Evolutionary conservation across 768 basidiomycete genomes (phyloP).

Genomic region (Pleurotus giganteus): DNA sequence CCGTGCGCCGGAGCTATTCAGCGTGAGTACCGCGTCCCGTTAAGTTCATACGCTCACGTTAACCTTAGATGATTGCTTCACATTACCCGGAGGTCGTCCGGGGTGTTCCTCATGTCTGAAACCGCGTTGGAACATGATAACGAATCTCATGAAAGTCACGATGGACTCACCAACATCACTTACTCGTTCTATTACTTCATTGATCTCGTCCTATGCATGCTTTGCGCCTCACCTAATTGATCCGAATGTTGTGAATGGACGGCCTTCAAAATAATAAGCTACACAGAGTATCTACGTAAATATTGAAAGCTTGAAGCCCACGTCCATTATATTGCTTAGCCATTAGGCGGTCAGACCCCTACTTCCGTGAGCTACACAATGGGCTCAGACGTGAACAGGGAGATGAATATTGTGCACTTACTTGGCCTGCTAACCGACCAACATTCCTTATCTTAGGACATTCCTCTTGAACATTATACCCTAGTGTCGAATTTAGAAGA

Average conservation of each 20-base stretch:
- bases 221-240: neutral
- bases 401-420: conserved; percentile 7
- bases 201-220: too few species aligned
- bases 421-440: conserved; percentile 38
- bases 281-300: too few species aligned
- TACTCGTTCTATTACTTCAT: too few species aligned
- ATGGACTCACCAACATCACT: too few species aligned
- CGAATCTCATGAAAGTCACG: too few species aligned
- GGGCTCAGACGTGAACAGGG: neutral
- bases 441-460: conserved; percentile 64
- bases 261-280: too few species aligned
- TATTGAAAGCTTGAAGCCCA: too few species aligned
- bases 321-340: too few species aligned
- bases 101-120: conserved; percentile 44
- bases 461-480: conserved; percentile 55
- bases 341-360: too few species aligned
- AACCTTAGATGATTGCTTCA: conserved; percentile 55
- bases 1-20: conserved; percentile 71
- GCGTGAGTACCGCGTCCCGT: conserved; percentile 32
- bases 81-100: conserved; percentile 70
- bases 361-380: neutral
- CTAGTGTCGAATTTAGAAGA: conserved; percentile 46
- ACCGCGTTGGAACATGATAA: neutral
- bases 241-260: too few species aligned
- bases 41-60: neutral